Evolutionary conservation across 257 asterid genomes (phyloP).

Genomic region (Gentiana macrophylla): DNA sequence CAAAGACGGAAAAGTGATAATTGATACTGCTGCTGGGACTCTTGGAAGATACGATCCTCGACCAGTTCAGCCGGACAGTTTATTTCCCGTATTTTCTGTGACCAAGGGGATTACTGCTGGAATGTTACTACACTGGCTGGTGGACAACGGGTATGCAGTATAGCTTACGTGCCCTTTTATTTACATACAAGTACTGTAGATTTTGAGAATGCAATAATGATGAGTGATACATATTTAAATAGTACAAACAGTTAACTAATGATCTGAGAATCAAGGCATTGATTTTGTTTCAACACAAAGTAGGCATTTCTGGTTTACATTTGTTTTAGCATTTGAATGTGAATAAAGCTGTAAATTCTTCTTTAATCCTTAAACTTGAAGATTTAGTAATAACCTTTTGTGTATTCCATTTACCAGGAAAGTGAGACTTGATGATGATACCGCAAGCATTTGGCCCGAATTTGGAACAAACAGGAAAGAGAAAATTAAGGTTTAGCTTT

Average conservation of each 20-base stretch:
- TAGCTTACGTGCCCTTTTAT: not conserved
- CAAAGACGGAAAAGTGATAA: slow-evolving; percentile 92
- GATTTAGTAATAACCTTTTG: slow-evolving; percentile 4
- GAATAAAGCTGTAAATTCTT: too few relatives aligned
- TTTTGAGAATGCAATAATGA: too few relatives aligned
- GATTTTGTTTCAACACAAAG: too few relatives aligned
- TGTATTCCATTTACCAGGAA: slow-evolving; percentile 41
- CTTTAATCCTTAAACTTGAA: not conserved
- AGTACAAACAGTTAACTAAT: too few relatives aligned
- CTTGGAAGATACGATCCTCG: slow-evolving; percentile 99
- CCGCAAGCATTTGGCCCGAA: slow-evolving; percentile 71
- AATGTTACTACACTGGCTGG: slow-evolving; percentile 93
- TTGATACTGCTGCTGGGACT: slow-evolving; percentile 94
- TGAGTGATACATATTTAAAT: too few relatives aligned
- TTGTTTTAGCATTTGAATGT: too few relatives aligned
- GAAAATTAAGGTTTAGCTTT: slow-evolving; percentile 52
- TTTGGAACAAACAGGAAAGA: slow-evolving; percentile 77
- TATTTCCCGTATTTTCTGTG: slow-evolving; percentile 86
- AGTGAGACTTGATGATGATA: slow-evolving; percentile 69
- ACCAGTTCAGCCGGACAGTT: slow-evolving; percentile 96
- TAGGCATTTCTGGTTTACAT: too few relatives aligned
- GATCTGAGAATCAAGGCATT: too few relatives aligned
- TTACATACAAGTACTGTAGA: too few relatives aligned
- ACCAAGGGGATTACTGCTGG: slow-evolving; percentile 93
- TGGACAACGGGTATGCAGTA: slow-evolving; percentile 68